Percentiles rank a stretch among this genome's conserved stretches.
phyloP scores from a whole-genome alignment of 1,139 yeast species.

The Kodamaea derodonti region DNA sequence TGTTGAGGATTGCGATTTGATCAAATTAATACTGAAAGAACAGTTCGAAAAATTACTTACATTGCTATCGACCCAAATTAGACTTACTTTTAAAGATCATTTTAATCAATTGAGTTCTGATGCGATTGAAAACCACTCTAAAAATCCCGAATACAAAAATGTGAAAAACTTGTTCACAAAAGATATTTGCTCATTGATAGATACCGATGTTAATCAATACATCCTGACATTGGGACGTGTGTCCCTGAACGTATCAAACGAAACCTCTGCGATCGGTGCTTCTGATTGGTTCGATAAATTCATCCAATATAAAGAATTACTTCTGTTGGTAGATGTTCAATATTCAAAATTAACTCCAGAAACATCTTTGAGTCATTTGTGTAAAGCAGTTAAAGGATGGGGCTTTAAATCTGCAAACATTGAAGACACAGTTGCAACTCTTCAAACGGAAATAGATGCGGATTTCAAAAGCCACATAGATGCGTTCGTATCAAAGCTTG shows the following conservation, averaged over 20 bases:
- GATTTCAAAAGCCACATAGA: constrained; percentile 13
- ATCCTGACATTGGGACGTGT: constrained; percentile 7
- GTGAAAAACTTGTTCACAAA: constrained; percentile 14
- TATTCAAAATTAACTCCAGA: constrained; percentile 9
- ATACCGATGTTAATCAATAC: constrained; percentile 24
- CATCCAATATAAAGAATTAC: constrained; percentile 10
- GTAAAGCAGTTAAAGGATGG: constrained; percentile 2
- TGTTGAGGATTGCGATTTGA: constrained; percentile 10
- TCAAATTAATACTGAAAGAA: constrained; percentile 2
- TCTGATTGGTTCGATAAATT: constrained; percentile 23
- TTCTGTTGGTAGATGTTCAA: constrained; percentile 7
- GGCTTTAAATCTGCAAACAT: constrained; percentile 11
- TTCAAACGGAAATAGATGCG: constrained; percentile 9
- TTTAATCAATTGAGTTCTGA: constrained; percentile 1
- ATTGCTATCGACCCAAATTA: constrained; percentile 3
- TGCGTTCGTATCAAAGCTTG: constrained; percentile 1
- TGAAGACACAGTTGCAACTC: constrained; percentile 9
- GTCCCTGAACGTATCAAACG: constrained; percentile 6
- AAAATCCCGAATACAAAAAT: not conserved
- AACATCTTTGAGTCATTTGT: constrained; percentile 13
- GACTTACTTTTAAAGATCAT: constrained; percentile 8
- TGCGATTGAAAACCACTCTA: constrained; percentile 1
- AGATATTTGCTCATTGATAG: constrained; percentile 24
- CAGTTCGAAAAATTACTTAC: constrained; percentile 5
- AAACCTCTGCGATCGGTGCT: constrained; percentile 13